A percentile compares a stretch with the other conserved stretches of the same genome.
phyloP scores from a whole-genome alignment of 2,329 filamentous ascomycete genomes.

The Boeremia lycopersici region DNA sequence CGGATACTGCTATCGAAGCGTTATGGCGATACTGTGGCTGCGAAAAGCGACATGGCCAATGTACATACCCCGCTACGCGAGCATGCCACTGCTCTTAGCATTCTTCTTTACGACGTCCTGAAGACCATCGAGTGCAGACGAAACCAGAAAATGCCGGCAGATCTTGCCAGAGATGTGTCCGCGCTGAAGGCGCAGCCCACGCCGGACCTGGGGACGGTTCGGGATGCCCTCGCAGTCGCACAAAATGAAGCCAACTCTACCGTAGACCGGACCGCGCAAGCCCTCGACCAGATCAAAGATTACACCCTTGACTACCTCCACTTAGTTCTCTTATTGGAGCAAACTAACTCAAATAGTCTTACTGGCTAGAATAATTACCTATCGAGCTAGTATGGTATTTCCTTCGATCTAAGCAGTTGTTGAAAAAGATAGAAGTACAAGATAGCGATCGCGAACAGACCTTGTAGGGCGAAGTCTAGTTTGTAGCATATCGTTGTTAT shows the following conservation, averaged over 20 bases:
- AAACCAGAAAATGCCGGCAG: constrained; percentile 22
- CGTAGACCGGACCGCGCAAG: constrained; percentile 10
- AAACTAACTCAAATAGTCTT: too few species aligned
- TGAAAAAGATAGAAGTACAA: too few species aligned
- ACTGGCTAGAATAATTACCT: too few species aligned
- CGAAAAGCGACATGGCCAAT: background rate
- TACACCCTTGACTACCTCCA: too few species aligned
- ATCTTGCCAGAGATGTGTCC: constrained; percentile 14
- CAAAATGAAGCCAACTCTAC: constrained; percentile 17
- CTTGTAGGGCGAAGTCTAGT: too few species aligned
- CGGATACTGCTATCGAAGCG: background rate
- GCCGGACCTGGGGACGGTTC: constrained; percentile 18
- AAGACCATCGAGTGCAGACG: constrained; percentile 16
- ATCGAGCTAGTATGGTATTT: too few species aligned
- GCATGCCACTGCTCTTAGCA: constrained; percentile 24
- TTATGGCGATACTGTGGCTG: background rate
- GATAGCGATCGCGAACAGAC: too few species aligned
- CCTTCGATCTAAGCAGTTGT: too few species aligned
- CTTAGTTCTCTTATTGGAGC: too few species aligned
- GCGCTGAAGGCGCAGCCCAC: constrained; percentile 24
- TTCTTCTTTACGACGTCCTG: constrained; percentile 20
- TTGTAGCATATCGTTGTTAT: too few species aligned
- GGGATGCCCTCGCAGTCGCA: constrained; percentile 19
- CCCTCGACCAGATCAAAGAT: too few species aligned
- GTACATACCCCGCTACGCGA: constrained; percentile 13